These are phyloP conservation scores for Adenanthera pavonina DNA, from an alignment of 306 rosid genomes.

Conservation along the genomic window DNA sequence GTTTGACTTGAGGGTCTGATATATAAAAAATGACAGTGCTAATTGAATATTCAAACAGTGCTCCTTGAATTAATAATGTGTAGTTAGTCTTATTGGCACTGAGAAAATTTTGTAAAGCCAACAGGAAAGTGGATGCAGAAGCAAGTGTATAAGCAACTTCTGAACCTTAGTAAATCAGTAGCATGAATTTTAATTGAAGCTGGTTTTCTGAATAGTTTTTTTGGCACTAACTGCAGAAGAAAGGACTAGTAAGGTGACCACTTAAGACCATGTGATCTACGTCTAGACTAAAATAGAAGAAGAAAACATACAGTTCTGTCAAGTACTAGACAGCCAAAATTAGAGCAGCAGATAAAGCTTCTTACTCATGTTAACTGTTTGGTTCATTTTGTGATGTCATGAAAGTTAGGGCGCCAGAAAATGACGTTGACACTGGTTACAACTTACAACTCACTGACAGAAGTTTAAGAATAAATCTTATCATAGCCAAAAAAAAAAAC, in stretches of 20 bases:
- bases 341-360: neutral
- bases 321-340: neutral
- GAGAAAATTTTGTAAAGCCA: neutral
- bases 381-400: neutral
- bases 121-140: conserved; percentile 8
- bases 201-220: neutral
- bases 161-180: conserved; percentile 20
- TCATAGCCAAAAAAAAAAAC: neutral
- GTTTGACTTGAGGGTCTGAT: conserved; percentile 17
- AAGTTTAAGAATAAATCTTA: no score
- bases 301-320: neutral
- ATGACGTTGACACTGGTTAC: conserved; percentile 22
- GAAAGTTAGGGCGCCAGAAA: conserved; percentile 2
- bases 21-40: neutral
- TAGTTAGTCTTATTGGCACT: conserved; percentile 1
- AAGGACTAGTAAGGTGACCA: neutral
- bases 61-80: conserved; percentile 16
- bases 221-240: neutral
- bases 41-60: conserved; percentile 31
- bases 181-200: neutral
- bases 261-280: neutral
- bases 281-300: neutral
- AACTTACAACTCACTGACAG: no score
- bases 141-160: conserved; percentile 23
- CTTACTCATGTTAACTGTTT: neutral